A percentile compares a stretch with the other conserved stretches of the same genome.
These are phyloP conservation scores for Silene uniflora DNA, from an alignment of 148 eudicot genomes.

Conservation along the genomic window DNA sequence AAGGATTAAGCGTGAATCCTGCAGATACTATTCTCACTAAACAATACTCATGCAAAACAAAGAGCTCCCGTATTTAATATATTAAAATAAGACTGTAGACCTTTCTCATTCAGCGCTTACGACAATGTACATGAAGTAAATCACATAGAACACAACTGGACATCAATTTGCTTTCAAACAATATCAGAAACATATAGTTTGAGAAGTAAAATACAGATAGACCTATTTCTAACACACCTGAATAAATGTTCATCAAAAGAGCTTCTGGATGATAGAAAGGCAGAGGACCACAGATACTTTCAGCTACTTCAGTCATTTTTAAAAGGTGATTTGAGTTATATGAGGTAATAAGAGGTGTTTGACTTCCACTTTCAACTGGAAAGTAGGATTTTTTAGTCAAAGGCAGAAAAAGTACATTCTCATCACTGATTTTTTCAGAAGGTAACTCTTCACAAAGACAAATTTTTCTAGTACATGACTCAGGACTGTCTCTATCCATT, in stretches of 20 bases:
- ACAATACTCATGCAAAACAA: not conserved
- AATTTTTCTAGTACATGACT: slow-evolving; percentile 20
- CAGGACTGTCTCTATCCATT: slow-evolving; percentile 17
- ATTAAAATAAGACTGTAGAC: not conserved
- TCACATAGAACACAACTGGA: not conserved
- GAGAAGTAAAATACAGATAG: not conserved
- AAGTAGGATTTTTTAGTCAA: slow-evolving; percentile 36
- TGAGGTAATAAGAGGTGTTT: slow-evolving; percentile 24
- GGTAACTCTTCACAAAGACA: slow-evolving; percentile 32
- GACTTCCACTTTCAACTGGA: slow-evolving; percentile 30
- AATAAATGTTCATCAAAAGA: slow-evolving; percentile 56
- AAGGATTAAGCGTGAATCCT: not conserved
- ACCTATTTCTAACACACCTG: slow-evolving; percentile 48
- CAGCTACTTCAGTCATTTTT: slow-evolving; percentile 55
- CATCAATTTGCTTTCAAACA: slow-evolving; percentile 9
- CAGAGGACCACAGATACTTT: slow-evolving; percentile 52
- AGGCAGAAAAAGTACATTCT: slow-evolving; percentile 19
- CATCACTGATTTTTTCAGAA: slow-evolving; percentile 26
- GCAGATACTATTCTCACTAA: not conserved
- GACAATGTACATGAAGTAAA: slow-evolving; percentile 3
- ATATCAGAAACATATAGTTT: not conserved
- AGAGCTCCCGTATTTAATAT: not conserved
- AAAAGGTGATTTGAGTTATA: slow-evolving; percentile 27
- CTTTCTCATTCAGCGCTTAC: not conserved
- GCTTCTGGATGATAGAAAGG: slow-evolving; percentile 77